Percentiles rank a stretch among this genome's conserved stretches.
phyloP scores from a whole-genome alignment of 768 basidiomycete genomes.

The Tulasnella sp. region DNA sequence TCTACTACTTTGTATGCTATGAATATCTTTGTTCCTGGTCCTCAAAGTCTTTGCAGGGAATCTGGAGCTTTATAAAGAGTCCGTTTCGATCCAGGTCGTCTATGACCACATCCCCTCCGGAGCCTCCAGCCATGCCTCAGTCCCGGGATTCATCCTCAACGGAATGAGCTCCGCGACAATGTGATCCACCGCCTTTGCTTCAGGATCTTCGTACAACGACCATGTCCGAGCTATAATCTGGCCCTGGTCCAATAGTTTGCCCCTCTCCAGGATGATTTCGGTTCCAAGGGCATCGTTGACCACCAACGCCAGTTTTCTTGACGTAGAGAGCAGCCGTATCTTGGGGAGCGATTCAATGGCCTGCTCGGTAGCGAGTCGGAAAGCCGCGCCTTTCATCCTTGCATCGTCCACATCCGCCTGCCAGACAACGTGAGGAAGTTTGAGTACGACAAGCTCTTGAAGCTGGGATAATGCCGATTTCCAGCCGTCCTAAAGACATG shows the following conservation, averaged over 20 bases:
- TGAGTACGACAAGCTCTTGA: neutral
- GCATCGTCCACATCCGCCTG: slow-evolving; percentile 1
- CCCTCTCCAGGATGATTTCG: neutral
- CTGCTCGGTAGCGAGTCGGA: neutral
- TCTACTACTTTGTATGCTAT: slow-evolving; percentile 7
- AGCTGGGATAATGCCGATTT: neutral
- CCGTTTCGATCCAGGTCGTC: neutral
- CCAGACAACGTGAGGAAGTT: neutral
- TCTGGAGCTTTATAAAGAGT: too few species aligned
- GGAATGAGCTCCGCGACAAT: neutral
- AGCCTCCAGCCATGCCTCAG: neutral
- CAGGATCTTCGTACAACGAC: neutral
- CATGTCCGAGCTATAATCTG: neutral
- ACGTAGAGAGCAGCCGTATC: neutral
- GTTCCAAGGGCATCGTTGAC: neutral
- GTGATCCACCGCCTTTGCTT: neutral
- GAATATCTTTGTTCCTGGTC: neutral
- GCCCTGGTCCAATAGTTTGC: slow-evolving; percentile 1
- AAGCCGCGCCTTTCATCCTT: neutral
- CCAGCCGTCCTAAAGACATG: neutral
- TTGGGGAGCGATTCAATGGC: neutral
- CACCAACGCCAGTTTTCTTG: neutral
- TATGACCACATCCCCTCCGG: too few species aligned
- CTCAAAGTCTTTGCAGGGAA: neutral
- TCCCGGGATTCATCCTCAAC: neutral